Conservation (phyloP, 805 yeast genomes). For the Teunomyces funiuensis region DNA sequence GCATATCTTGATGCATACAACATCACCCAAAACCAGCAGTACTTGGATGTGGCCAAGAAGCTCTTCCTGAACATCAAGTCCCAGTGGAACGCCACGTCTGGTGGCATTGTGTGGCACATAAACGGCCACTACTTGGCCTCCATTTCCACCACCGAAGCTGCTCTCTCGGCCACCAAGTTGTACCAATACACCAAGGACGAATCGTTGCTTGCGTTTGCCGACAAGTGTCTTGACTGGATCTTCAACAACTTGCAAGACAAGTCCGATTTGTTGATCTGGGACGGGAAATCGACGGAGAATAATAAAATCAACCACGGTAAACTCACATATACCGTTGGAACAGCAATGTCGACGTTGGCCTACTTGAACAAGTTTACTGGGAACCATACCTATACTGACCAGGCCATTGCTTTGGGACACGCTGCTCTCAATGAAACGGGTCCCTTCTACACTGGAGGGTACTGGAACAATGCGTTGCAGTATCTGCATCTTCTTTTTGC, state of each 20-base stretch:
- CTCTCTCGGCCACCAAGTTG: slow-evolving; percentile 13
- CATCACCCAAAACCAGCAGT: slow-evolving; percentile 6
- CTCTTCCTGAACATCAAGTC: slow-evolving; percentile 9
- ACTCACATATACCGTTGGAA: slow-evolving; percentile 15
- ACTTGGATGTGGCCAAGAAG: slow-evolving; percentile 9
- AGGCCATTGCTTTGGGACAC: slow-evolving; percentile 11
- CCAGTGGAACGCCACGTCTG: slow-evolving; percentile 10
- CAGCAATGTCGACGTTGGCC: slow-evolving; percentile 12
- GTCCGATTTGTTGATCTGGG: slow-evolving; percentile 12
- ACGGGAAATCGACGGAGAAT: slow-evolving; percentile 9
- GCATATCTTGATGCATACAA: slow-evolving; percentile 13
- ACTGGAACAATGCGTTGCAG: slow-evolving; percentile 16
- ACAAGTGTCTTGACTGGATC: slow-evolving; percentile 12
- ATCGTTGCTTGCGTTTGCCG: slow-evolving; percentile 9
- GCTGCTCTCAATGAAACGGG: slow-evolving; percentile 12
- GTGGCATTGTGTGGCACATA: slow-evolving; percentile 14
- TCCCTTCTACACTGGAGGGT: slow-evolving; percentile 14
- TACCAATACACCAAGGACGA: slow-evolving; percentile 9
- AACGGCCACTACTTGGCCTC: slow-evolving; percentile 13
- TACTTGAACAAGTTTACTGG: slow-evolving; percentile 10
- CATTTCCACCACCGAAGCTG: slow-evolving; percentile 16
- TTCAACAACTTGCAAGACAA: slow-evolving; percentile 15
- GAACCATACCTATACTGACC: slow-evolving; percentile 5
- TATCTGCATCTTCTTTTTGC: slow-evolving; percentile 17
- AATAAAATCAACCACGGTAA: slow-evolving; percentile 12